These are phyloP conservation scores for Talaromyces sp. DNA, from an alignment of 2,329 filamentous ascomycete genomes.

Conservation along the genomic window DNA sequence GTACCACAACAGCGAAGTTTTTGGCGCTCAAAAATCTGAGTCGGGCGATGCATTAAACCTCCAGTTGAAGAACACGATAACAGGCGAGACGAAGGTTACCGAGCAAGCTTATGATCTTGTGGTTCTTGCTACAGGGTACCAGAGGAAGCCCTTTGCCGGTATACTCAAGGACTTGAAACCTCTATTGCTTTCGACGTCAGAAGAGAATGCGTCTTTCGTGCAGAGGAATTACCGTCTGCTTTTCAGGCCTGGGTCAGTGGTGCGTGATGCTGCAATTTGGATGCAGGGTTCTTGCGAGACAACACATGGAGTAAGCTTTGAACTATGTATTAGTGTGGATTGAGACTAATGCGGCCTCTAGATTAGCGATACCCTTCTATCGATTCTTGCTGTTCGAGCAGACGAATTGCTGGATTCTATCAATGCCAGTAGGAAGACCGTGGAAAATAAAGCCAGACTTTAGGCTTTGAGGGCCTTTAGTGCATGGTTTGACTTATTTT, in stretches of 20 bases:
- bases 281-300: constrained; percentile 18
- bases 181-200: neutral
- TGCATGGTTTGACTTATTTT: neutral
- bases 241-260: constrained; percentile 12
- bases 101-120: constrained; percentile 14
- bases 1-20: constrained; percentile 7
- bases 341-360: neutral
- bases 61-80: constrained; percentile 7
- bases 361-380: constrained; percentile 18
- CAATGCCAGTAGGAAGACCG: constrained; percentile 16
- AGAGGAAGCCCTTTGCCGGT: constrained; percentile 10
- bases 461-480: neutral
- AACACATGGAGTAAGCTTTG: constrained; percentile 15
- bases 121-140: constrained; percentile 17
- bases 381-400: constrained; percentile 19
- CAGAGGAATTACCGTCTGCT: constrained; percentile 17
- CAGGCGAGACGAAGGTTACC: neutral
- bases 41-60: constrained; percentile 8
- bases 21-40: neutral
- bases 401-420: constrained; percentile 23
- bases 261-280: constrained; percentile 13
- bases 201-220: neutral
- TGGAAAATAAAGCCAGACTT: constrained; percentile 19
- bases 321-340: neutral
- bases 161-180: constrained; percentile 16